Percentiles rank a stretch among this genome's conserved stretches.
Evolutionary conservation across 2,329 filamentous ascomycete genomes (phyloP).

Genomic region (Colletotrichum sp.): DNA sequence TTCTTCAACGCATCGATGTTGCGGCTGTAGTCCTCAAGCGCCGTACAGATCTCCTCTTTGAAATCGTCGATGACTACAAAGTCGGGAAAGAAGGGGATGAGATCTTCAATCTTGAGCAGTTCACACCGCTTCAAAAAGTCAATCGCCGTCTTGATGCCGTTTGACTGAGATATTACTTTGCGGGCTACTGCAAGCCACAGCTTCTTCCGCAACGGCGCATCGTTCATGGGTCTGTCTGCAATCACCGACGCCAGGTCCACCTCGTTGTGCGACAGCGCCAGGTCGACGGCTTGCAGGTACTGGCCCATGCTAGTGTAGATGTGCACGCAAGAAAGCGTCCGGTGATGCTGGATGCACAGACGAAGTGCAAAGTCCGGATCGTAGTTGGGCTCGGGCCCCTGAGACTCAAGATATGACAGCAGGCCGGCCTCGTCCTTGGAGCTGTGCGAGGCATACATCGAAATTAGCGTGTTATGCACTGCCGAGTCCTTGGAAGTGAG

Average conservation of each 20-base stretch:
- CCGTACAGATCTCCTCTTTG: slow-evolving; percentile 95
- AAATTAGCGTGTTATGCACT: slow-evolving; percentile 95
- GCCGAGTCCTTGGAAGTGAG: slow-evolving; percentile 81
- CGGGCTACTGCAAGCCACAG: slow-evolving; percentile 95
- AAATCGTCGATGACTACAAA: slow-evolving; percentile 99
- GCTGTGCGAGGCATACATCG: slow-evolving; percentile 88
- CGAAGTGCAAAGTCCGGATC: slow-evolving; percentile 96
- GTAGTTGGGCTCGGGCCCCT: slow-evolving; percentile 85
- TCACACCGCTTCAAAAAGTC: slow-evolving; percentile 93
- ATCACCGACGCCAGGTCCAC: slow-evolving; percentile 89
- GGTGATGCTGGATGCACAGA: slow-evolving; percentile 91
- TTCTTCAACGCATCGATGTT: slow-evolving; percentile 87
- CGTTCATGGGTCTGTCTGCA: slow-evolving; percentile 82
- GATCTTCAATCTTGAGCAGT: slow-evolving; percentile 89
- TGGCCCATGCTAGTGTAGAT: slow-evolving; percentile 98
- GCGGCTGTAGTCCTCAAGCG: slow-evolving; percentile 90
- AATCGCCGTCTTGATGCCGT: slow-evolving; percentile 90
- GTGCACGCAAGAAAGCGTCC: slow-evolving; percentile 93
- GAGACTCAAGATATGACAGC: slow-evolving; percentile 86
- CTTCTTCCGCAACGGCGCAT: slow-evolving; percentile 84
- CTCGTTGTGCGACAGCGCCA: slow-evolving; percentile 88
- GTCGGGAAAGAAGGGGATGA: slow-evolving; percentile 98
- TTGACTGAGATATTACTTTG: slow-evolving; percentile 86
- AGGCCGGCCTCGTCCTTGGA: slow-evolving; percentile 85
- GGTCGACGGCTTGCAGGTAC: slow-evolving; percentile 89